These are phyloP conservation scores for Termitomyces sp. DNA, from an alignment of 768 basidiomycete genomes.

Conservation along the genomic window DNA sequence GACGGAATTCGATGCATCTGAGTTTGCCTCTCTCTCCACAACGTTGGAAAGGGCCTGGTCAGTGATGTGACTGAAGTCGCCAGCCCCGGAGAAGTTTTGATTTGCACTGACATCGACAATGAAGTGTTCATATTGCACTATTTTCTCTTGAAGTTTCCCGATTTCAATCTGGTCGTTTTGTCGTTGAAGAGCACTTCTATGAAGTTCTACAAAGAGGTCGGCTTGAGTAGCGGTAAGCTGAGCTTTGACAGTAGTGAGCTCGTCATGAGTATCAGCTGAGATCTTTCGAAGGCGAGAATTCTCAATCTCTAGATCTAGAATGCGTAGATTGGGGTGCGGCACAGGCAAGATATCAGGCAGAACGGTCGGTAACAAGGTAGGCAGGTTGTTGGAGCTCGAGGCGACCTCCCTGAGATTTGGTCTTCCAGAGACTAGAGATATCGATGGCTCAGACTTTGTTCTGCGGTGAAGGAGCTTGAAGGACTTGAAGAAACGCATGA, in stretches of 20 bases:
- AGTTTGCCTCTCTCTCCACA: slow-evolving; percentile 2
- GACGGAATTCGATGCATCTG: background rate
- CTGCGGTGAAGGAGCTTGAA: slow-evolving; percentile 44
- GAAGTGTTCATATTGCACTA: slow-evolving; percentile 8
- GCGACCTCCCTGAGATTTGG: slow-evolving; percentile 8
- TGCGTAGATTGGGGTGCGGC: slow-evolving; percentile 8
- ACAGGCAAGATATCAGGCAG: background rate
- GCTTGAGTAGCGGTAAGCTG: slow-evolving; percentile 13
- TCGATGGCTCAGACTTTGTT: slow-evolving; percentile 42
- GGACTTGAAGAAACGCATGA: slow-evolving; percentile 45
- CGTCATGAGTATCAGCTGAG: background rate
- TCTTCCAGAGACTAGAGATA: slow-evolving; percentile 23
- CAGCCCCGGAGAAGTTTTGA: background rate
- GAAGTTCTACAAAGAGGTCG: slow-evolving; percentile 15
- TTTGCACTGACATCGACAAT: slow-evolving; percentile 2
- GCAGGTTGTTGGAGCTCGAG: slow-evolving; percentile 15
- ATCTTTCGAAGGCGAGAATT: slow-evolving; percentile 6
- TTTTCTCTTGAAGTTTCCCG: slow-evolving; percentile 2
- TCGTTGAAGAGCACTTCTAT: slow-evolving; percentile 9
- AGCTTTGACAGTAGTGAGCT: slow-evolving; percentile 3
- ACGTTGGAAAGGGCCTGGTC: slow-evolving; percentile 10
- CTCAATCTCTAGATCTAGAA: slow-evolving; percentile 11
- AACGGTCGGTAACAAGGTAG: slow-evolving; percentile 10
- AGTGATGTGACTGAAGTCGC: background rate
- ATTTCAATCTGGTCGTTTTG: slow-evolving; percentile 7